Evolutionary conservation across 2,329 filamentous ascomycete species (phyloP), one percentile per base, ranked within the genome.

Genomic region (Diaporthe capsici): DNA sequence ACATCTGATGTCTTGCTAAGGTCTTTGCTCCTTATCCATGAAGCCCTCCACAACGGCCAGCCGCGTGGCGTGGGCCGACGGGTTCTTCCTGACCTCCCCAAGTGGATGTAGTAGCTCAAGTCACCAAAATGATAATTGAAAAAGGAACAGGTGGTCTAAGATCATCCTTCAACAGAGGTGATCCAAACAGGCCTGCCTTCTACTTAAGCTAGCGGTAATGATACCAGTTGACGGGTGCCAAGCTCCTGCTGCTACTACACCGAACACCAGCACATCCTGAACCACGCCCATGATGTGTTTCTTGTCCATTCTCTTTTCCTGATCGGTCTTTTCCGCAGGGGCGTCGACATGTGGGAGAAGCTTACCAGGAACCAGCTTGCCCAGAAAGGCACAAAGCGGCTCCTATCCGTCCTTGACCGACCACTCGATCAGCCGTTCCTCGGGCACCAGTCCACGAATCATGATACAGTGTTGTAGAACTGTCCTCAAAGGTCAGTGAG

Each of bases 341-440:
- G 37, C 12, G 10, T 39, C 13, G 37, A 39, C 10, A 13, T 39
- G 10, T 13, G 12, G 37, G 37, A 39, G 3, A 39, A 13, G 12
- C 37, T 13, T 12, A 39, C 10, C 37, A 39, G 37, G 12, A 13
- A 39, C 37, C 37, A 39, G 37, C 47, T 73, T 73, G 4, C 37
- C 55, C 20, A 75, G 22, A 55, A 75, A 75, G 5, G 79, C n/a
- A 71, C 79, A 80, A 47, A 83, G 70, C 42, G 79, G 79, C 65
- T 73, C 80, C 80, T 80, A 82, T 4, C 80, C 81, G 76, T 81
- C 80, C 68, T 81, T 79, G n/a, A 80, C 79, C 10, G 65, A 70
- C 80, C 80, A 82, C 60, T 80, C 78, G 34, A 82, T 72, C 10
- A 80, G 55, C 37, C 72, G 60, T 39, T 78, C 78, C 78, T 70